Evolutionary conservation across 441 rosid species (phyloP).

Genomic region (Croton setiger): DNA sequence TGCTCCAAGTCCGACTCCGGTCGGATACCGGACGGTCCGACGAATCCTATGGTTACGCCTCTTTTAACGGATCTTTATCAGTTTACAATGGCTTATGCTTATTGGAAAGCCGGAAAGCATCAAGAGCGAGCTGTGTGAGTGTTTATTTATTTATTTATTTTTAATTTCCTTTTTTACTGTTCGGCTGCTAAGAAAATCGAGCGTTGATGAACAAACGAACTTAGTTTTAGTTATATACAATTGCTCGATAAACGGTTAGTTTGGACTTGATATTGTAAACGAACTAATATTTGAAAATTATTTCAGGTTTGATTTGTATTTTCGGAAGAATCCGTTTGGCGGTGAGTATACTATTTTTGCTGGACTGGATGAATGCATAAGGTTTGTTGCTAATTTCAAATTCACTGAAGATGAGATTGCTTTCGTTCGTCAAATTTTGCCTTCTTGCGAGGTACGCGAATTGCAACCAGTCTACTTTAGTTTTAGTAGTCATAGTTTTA

Average conservation of each 20-base stretch:
- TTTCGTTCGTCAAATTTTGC: constrained; percentile 53
- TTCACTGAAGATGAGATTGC: constrained; percentile 63
- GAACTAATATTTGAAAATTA: neutral
- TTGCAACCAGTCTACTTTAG: too few species aligned
- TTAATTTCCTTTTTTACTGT: neutral
- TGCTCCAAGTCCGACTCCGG: constrained; percentile 27
- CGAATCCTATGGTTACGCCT: constrained; percentile 85
- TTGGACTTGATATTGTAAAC: neutral
- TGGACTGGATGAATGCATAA: constrained; percentile 87
- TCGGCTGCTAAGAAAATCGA: neutral
- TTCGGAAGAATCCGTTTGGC: constrained; percentile 82
- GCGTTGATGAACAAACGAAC: neutral
- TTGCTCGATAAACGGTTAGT: neutral
- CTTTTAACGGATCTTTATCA: constrained; percentile 87
- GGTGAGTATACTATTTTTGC: constrained; percentile 90
- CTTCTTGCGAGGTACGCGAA: constrained; percentile 66
- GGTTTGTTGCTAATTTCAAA: constrained; percentile 80
- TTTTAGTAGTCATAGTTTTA: neutral
- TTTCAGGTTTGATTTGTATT: constrained; percentile 78
- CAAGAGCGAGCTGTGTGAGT: constrained; percentile 74
- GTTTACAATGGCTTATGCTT: constrained; percentile 94
- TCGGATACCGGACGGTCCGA: constrained; percentile 45
- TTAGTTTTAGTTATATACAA: neutral
- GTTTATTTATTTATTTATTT: neutral
- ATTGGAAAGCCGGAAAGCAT: constrained; percentile 92